Evolutionary conservation across 768 basidiomycete species (phyloP).

Genomic region (Rhizopogon roseolus): DNA sequence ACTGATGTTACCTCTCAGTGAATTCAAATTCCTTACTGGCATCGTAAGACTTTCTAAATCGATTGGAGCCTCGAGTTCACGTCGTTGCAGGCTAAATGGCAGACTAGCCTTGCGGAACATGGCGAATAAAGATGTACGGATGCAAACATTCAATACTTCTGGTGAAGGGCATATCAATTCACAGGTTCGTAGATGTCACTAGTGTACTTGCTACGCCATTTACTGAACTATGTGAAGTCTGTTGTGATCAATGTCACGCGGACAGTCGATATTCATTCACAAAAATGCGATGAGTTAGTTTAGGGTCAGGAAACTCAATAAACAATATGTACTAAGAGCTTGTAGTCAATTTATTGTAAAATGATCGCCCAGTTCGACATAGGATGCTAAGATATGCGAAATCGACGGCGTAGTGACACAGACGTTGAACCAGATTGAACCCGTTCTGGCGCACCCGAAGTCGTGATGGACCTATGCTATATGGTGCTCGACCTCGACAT

Average conservation of each 20-base stretch:
- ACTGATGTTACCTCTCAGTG: not conserved
- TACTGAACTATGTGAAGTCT: not conserved
- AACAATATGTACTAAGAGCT: no score
- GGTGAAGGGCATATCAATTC: no score
- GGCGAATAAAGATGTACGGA: not conserved
- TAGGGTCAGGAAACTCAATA: not conserved
- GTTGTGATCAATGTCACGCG: not conserved
- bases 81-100: not conserved
- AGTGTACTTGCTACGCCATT: no score
- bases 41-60: not conserved
- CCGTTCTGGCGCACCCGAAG: no score
- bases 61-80: not conserved
- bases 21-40: not conserved
- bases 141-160: not conserved
- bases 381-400: no score
- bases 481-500: no score
- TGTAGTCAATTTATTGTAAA: no score
- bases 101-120: not conserved
- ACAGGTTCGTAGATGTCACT: not conserved
- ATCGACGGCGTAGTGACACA: no score
- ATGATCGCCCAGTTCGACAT: no score
- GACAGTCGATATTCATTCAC: not conserved
- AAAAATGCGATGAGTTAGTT: not conserved
- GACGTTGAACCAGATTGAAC: no score
- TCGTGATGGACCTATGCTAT: no score